These are phyloP conservation scores for Magnaporthiopsis incrustans DNA, from an alignment of 2,329 filamentous ascomycete genomes.

Conservation along the genomic window DNA sequence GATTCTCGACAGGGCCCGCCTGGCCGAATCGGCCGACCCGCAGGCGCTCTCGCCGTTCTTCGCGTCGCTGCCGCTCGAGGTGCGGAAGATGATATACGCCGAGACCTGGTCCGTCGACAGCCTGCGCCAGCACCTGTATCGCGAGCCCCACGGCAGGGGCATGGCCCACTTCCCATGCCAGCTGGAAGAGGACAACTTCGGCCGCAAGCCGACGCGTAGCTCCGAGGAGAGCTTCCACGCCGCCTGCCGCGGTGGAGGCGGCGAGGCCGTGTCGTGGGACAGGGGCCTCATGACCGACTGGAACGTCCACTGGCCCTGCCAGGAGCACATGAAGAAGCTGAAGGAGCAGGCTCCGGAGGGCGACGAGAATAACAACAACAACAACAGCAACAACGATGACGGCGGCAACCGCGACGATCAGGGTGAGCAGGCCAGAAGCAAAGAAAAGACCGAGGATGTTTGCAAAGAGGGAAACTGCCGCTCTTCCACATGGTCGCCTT, in stretches of 20 bases:
- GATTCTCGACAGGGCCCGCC: constrained; percentile 29
- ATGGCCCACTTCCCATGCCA: background rate
- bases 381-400: background rate
- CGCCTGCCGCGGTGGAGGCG: background rate
- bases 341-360: background rate
- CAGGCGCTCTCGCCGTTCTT: constrained; percentile 31
- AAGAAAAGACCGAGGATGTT: background rate
- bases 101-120: constrained; percentile 18
- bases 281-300: constrained; percentile 15
- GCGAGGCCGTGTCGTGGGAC: constrained; percentile 10
- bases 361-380: background rate
- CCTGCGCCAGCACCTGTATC: constrained; percentile 16
- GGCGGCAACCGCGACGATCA: background rate
- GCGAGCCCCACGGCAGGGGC: constrained; percentile 9
- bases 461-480: background rate
- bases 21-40: constrained; percentile 31
- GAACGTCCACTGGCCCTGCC: constrained; percentile 14
- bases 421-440: background rate
- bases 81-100: constrained; percentile 23
- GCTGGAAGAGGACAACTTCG: background rate
- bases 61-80: constrained; percentile 19
- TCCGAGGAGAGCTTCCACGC: background rate
- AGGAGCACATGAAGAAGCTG: constrained; percentile 5
- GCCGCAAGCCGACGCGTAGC: background rate
- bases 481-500: constrained; percentile 6